Conservation (phyloP, 1,284 basidiomycete species). For the Marasmius tenuissimus region DNA sequence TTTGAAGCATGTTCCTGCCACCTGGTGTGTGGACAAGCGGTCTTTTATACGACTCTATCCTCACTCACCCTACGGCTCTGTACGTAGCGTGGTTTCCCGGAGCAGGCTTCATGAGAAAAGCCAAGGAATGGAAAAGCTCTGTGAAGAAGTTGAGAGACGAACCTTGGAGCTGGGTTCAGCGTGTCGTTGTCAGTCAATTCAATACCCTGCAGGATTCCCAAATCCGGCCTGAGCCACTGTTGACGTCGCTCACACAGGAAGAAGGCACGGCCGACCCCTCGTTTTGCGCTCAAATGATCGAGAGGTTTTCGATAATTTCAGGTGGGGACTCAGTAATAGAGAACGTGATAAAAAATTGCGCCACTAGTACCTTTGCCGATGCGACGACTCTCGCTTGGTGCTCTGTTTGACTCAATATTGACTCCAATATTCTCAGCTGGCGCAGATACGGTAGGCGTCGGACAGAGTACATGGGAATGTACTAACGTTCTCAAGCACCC, state of each 20-base stretch:
- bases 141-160: neutral
- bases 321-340: neutral
- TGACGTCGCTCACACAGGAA: neutral
- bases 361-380: neutral
- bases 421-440: constrained; percentile 1
- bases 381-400: neutral
- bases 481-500: neutral
- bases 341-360: neutral
- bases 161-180: neutral
- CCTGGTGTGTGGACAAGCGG: neutral
- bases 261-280: neutral
- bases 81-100: neutral
- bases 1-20: neutral
- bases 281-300: neutral
- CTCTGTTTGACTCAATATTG: neutral
- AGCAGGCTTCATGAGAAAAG: neutral
- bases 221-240: neutral
- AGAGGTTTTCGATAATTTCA: neutral
- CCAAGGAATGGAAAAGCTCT: neutral
- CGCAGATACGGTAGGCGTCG: constrained; percentile 16
- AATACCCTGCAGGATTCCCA: neutral
- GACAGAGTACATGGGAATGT: neutral
- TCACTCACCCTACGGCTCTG: neutral
- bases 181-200: neutral
- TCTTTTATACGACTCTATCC: neutral